Evolutionary conservation across 805 yeast species (phyloP).

Genomic region (Candida chauliodis): DNA sequence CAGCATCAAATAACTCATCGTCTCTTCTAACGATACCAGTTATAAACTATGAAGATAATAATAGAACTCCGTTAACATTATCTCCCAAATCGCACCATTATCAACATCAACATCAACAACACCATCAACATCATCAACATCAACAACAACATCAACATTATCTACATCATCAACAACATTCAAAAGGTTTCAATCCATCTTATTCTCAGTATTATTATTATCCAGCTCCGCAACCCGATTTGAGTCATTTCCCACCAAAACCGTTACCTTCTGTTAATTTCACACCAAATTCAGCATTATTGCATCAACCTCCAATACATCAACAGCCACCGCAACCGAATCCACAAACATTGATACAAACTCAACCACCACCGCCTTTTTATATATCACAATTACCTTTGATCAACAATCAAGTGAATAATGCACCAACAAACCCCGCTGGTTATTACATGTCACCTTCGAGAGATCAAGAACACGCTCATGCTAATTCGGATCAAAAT

Average conservation of each 20-base stretch:
- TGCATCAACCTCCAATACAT: neutral
- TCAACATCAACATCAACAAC: constrained; percentile 6
- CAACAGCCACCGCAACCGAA: constrained; percentile 5
- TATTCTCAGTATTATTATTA: neutral
- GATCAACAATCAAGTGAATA: constrained; percentile 1
- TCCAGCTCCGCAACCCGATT: constrained; percentile 3
- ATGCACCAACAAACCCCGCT: neutral
- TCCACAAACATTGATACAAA: constrained; percentile 5
- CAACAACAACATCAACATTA: neutral
- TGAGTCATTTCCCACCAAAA: constrained; percentile 3
- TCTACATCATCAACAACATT: constrained; percentile 3
- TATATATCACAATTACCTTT: constrained; percentile 4
- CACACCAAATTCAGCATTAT: no score
- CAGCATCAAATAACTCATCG: no score
- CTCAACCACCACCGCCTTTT: constrained; percentile 8
- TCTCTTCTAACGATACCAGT: no score
- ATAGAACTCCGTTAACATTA: neutral
- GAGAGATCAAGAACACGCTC: constrained; percentile 7
- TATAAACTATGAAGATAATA: neutral
- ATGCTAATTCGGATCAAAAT: constrained; percentile 2
- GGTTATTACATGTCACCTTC: neutral
- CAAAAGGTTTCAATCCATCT: neutral
- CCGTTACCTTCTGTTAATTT: no score
- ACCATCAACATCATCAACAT: neutral
- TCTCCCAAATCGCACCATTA: constrained; percentile 4